Conservation (phyloP, 306 rosid species). For the Quercus berberidifolia region DNA sequence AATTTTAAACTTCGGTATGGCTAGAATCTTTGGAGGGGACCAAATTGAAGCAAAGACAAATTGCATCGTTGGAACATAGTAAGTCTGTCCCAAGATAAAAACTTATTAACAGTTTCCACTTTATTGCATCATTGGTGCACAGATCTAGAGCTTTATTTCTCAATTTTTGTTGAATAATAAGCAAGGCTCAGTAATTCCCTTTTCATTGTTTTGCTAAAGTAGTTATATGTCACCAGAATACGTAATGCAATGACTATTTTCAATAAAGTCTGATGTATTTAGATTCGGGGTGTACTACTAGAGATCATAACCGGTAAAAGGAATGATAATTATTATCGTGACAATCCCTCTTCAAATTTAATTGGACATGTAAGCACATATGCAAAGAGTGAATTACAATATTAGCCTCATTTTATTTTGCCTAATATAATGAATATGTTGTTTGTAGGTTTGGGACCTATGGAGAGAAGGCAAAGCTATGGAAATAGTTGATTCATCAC, state of each 20-base stretch:
- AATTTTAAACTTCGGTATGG: constrained; percentile 62
- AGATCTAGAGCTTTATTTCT: too few relatives aligned
- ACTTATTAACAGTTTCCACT: too few relatives aligned
- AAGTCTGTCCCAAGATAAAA: constrained; percentile 6
- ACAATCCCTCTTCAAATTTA: constrained; percentile 34
- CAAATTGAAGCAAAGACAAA: constrained; percentile 57
- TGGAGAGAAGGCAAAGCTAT: constrained; percentile 43
- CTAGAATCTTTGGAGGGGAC: constrained; percentile 55
- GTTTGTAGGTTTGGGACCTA: constrained; percentile 51
- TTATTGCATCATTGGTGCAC: too few relatives aligned
- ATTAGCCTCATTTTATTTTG: background rate
- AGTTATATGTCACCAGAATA: constrained; percentile 68
- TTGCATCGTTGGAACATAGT: constrained; percentile 60
- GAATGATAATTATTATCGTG: constrained; percentile 34
- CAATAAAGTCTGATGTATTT: constrained; percentile 41
- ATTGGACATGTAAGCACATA: constrained; percentile 53
- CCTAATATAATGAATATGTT: too few relatives aligned
- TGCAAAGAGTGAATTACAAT: background rate
- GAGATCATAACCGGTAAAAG: constrained; percentile 58
- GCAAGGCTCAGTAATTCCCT: background rate
- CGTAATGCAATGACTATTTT: constrained; percentile 54
- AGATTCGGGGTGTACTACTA: constrained; percentile 53
- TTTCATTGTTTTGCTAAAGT: constrained; percentile 12
- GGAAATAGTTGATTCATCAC: constrained; percentile 39
- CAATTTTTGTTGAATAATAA: too few relatives aligned